Base-by-base conservation (phyloP, 371 early-diverging fungal genomes). In the Blakeslea trispora region DNA sequence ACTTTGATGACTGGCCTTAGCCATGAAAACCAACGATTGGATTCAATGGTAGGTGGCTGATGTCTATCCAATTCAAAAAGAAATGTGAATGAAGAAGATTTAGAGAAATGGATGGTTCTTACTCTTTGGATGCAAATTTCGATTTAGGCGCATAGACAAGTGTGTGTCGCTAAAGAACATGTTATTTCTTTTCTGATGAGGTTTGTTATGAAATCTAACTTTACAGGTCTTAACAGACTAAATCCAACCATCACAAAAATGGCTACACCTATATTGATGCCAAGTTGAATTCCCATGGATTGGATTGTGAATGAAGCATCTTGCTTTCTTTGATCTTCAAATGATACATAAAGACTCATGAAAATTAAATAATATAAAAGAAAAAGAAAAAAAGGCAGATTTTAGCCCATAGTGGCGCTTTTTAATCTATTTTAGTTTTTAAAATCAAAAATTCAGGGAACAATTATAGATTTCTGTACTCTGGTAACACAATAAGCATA, bases 1-100 rank as follows among this genome's bases (percentile, higher is more conserved):
- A 82, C 73, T 14, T 61, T 71, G 59, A 83, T 66, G 18, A 90
- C 68, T 0, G 87, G 81, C 6, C 71, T 63, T 31, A 89, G 64
- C 92, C 92, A 92, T 11, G 84, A 77, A 39, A 87, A 79, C 49
- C 84, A 79, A 14, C 81, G 81, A 15, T 46, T 48, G 5, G 68
- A 61, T 7, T 67, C 74, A 47, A 91, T 77, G 10, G 75, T 69
- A 14, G 85, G 87, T n/a, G 93, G 88, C 8, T 79, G 77, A 49
- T 85, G 82, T 5, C 88, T 88, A 66, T n/a, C n/a, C n/a, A n/a
- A n/a, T n/a, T n/a, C n/a, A n/a, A n/a, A n/a, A n/a, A n/a, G n/a
- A n/a, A n/a, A n/a, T n/a, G n/a, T n/a, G n/a, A n/a, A n/a, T n/a
- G n/a, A n/a, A n/a, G n/a, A n/a, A n/a, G n/a, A n/a, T n/a, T n/a